These are phyloP conservation scores for Pichia sp. DNA, from an alignment of 1,139 yeast species.

Conservation along the genomic window DNA sequence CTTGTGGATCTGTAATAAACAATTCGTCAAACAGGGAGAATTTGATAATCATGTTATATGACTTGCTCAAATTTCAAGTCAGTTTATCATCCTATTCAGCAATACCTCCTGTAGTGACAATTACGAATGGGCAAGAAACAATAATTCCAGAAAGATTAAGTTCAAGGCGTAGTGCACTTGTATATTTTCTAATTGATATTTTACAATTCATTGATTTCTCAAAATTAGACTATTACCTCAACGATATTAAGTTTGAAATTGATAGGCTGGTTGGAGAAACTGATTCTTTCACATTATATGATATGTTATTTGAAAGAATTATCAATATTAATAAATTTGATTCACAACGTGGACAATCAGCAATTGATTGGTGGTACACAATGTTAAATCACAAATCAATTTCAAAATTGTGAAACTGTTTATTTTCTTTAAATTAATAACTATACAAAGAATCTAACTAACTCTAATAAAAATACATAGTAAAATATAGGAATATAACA, in stretches of 20 bases:
- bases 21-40: neutral
- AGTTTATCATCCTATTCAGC: constrained; percentile 11
- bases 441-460: neutral
- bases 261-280: constrained; percentile 22
- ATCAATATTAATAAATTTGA: constrained; percentile 42
- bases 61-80: constrained; percentile 8
- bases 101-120: constrained; percentile 19
- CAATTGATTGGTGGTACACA: constrained; percentile 51
- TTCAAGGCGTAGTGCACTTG: constrained; percentile 37
- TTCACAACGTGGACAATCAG: constrained; percentile 54
- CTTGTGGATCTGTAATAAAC: constrained; percentile 1
- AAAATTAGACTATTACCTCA: constrained; percentile 36
- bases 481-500: neutral
- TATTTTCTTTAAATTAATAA: neutral
- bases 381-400: constrained; percentile 7
- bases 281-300: constrained; percentile 32
- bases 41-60: constrained; percentile 2
- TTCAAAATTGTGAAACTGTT: constrained; percentile 12
- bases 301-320: constrained; percentile 35
- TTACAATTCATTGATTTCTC: constrained; percentile 37
- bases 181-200: constrained; percentile 42
- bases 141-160: constrained; percentile 1
- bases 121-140: constrained; percentile 39
- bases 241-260: constrained; percentile 36
- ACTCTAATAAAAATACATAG: neutral